These are phyloP conservation scores for Berberis thunbergii DNA, from an alignment of 164 flowering plant species.

Conservation along the genomic window DNA sequence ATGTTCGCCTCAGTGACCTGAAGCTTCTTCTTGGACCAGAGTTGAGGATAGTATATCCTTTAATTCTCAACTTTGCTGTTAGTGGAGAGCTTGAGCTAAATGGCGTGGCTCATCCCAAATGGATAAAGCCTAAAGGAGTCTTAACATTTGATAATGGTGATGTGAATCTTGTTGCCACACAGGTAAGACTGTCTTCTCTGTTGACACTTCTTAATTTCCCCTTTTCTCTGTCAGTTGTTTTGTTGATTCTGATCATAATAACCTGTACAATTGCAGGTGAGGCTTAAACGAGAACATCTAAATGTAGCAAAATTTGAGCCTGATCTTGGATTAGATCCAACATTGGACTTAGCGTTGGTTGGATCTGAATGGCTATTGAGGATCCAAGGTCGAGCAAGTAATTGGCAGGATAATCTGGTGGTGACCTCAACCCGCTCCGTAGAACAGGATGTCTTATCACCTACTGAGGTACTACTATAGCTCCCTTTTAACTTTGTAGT, in stretches of 20 bases:
- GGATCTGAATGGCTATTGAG: constrained; percentile 98
- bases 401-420: constrained; percentile 94
- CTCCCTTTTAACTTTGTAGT: no score
- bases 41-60: constrained; percentile 87
- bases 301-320: constrained; percentile 96
- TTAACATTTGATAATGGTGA: constrained; percentile 95
- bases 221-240: not conserved
- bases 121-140: constrained; percentile 83
- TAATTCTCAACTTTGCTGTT: constrained; percentile 88
- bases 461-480: constrained; percentile 59
- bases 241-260: constrained; percentile 10
- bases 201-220: not conserved
- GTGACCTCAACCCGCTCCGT: constrained; percentile 96
- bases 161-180: constrained; percentile 96
- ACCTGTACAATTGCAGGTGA: constrained; percentile 44
- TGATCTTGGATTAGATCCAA: constrained; percentile 89
- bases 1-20: constrained; percentile 71
- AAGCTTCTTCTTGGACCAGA: constrained; percentile 93
- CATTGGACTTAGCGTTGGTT: constrained; percentile 85
- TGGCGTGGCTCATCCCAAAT: constrained; percentile 87
- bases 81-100: constrained; percentile 95
- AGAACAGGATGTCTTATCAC: constrained; percentile 90
- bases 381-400: constrained; percentile 93
- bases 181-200: constrained; percentile 31
- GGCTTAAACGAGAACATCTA: constrained; percentile 88